Evolutionary conservation across 1,284 basidiomycete species (phyloP).

Genomic region (Malassezia restricta): DNA sequence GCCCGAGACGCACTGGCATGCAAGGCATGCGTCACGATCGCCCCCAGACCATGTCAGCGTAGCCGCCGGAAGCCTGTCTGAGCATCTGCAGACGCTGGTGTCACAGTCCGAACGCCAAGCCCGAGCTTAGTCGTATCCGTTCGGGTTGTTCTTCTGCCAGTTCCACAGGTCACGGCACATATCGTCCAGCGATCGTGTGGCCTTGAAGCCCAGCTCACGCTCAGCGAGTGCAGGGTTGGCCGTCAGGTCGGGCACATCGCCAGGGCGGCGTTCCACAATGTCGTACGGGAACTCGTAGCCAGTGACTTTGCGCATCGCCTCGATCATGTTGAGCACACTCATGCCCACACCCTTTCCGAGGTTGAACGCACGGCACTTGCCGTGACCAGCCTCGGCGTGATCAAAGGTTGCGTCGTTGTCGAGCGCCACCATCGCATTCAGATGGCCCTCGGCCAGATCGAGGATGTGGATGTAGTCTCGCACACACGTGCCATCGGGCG

Average conservation of each 20-base stretch:
- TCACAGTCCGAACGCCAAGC: background rate
- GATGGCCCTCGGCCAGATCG: slow-evolving; percentile 84
- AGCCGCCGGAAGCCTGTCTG: background rate
- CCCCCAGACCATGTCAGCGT: background rate
- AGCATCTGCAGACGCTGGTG: too few species aligned
- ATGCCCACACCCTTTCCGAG: slow-evolving; percentile 84
- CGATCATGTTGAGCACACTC: slow-evolving; percentile 84
- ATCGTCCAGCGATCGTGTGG: slow-evolving; percentile 49
- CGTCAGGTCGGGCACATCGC: slow-evolving; percentile 92
- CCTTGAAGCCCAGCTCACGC: slow-evolving; percentile 87
- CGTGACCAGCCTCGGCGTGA: slow-evolving; percentile 17
- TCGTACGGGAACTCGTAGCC: slow-evolving; percentile 67
- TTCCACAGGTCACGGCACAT: slow-evolving; percentile 43
- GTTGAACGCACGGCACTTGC: slow-evolving; percentile 83
- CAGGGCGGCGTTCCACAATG: slow-evolving; percentile 71
- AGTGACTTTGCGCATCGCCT: slow-evolving; percentile 85
- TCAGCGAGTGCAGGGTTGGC: slow-evolving; percentile 83
- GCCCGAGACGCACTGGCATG: background rate
- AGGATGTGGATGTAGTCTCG: slow-evolving; percentile 96
- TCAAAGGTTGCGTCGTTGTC: slow-evolving; percentile 53
- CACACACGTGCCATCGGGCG: slow-evolving; percentile 65
- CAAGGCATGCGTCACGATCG: background rate
- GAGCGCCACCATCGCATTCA: slow-evolving; percentile 79
- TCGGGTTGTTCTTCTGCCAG: slow-evolving; percentile 47
- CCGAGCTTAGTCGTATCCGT: slow-evolving; percentile 36